phyloP scores from a whole-genome alignment of 1,284 basidiomycete genomes.

The Cystobasidiaceae sp. region DNA sequence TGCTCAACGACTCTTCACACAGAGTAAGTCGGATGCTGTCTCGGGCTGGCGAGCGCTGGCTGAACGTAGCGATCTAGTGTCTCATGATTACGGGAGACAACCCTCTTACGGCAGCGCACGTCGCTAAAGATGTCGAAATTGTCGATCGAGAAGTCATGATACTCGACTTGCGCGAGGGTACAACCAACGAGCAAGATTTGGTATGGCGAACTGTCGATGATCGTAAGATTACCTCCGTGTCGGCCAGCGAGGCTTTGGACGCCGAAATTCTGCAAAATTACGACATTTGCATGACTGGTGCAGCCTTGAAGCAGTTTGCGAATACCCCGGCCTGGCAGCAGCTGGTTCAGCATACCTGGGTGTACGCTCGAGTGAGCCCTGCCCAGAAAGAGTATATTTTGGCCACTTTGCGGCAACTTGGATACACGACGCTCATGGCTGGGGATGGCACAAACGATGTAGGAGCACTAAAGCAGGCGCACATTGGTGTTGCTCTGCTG shows the following conservation, averaged over 20 bases:
- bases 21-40: conserved; percentile 57
- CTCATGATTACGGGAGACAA: conserved; percentile 98
- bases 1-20: conserved; percentile 89
- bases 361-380: conserved; percentile 94
- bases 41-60: not conserved
- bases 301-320: conserved; percentile 79
- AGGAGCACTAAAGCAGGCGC: conserved; percentile 90
- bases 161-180: conserved; percentile 77
- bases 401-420: conserved; percentile 75
- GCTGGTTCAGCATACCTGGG: conserved; percentile 88
- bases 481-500: conserved; percentile 85
- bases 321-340: conserved; percentile 59
- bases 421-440: conserved; percentile 89
- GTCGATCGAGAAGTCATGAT: conserved; percentile 88
- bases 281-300: conserved; percentile 90
- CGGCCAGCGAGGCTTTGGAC: conserved; percentile 72
- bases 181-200: conserved; percentile 55
- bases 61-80: conserved; percentile 54
- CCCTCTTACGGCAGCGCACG: conserved; percentile 87
- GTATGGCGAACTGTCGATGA: conserved; percentile 70
- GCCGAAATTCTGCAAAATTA: conserved; percentile 68
- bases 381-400: conserved; percentile 89
- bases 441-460: conserved; percentile 97
- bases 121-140: conserved; percentile 89
- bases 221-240: conserved; percentile 71